Evolutionary conservation across 352 stramenopile species (phyloP).

Genomic region (Phytophthora ramorum): DNA sequence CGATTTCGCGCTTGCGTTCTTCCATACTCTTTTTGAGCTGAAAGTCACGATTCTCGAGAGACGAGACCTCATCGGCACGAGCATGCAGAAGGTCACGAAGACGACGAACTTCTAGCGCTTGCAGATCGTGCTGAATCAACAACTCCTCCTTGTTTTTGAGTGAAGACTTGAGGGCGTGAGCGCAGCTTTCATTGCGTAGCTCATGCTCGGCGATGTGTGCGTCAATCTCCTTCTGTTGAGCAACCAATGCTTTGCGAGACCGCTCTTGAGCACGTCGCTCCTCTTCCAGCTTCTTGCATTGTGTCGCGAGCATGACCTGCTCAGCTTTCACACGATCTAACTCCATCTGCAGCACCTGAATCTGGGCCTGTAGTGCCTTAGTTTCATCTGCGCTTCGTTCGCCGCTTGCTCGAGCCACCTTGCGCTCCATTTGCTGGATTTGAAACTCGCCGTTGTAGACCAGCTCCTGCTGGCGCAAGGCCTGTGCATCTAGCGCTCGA

Average conservation of each 20-base stretch:
- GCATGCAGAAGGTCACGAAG: slow-evolving; percentile 91
- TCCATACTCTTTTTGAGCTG: slow-evolving; percentile 95
- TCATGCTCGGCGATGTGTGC: slow-evolving; percentile 89
- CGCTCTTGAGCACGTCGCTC: slow-evolving; percentile 86
- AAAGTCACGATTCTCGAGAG: slow-evolving; percentile 94
- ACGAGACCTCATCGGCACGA: slow-evolving; percentile 92
- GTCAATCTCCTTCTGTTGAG: slow-evolving; percentile 82
- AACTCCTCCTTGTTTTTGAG: slow-evolving; percentile 92
- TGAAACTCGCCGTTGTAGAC: slow-evolving; percentile 98
- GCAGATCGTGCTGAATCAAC: slow-evolving; percentile 94
- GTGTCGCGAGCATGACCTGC: slow-evolving; percentile 88
- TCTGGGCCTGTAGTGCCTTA: slow-evolving; percentile 90
- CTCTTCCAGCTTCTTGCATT: slow-evolving; percentile 94
- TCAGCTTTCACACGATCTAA: slow-evolving; percentile 90
- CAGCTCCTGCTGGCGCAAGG: slow-evolving; percentile 93
- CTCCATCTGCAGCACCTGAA: slow-evolving; percentile 91
- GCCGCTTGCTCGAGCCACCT: slow-evolving; percentile 92
- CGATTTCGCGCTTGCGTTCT: slow-evolving; percentile 93
- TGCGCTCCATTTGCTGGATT: slow-evolving; percentile 97
- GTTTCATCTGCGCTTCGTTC: slow-evolving; percentile 96
- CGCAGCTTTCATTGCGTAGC: slow-evolving; percentile 91
- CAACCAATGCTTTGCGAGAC: slow-evolving; percentile 76
- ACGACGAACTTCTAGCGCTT: slow-evolving; percentile 93
- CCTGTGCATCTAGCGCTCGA: slow-evolving; percentile 90
- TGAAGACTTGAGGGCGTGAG: slow-evolving; percentile 82